Evolutionary conservation across 1,139 yeast species (phyloP).

Genomic region (Schwanniomyces etchellsii): DNA sequence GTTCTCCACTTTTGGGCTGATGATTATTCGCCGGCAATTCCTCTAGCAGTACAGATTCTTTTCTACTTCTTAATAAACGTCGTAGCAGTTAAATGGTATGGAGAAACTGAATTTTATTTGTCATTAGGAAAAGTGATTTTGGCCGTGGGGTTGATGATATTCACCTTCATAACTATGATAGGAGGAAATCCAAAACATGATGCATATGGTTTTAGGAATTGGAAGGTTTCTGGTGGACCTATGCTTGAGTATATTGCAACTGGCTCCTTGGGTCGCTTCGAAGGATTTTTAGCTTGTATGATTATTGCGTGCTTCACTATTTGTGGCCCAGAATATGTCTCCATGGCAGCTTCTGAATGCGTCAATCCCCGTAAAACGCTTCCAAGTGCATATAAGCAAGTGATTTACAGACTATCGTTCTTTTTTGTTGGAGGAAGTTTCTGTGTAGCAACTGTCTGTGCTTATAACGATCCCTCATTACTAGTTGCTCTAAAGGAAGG

Average conservation of each 20-base stretch:
- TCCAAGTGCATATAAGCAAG: constrained; percentile 28
- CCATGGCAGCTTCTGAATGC: constrained; percentile 18
- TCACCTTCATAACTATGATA: constrained; percentile 77
- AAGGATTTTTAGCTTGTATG: constrained; percentile 53
- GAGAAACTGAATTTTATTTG: constrained; percentile 79
- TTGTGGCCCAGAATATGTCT: constrained; percentile 17
- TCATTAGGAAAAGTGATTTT: constrained; percentile 67
- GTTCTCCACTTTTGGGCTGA: constrained; percentile 76
- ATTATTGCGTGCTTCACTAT: constrained; percentile 16
- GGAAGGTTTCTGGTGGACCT: constrained; percentile 45
- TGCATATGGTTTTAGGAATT: constrained; percentile 62
- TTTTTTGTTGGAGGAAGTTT: constrained; percentile 29
- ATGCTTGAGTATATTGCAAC: constrained; percentile 50
- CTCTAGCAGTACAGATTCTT: constrained; percentile 56
- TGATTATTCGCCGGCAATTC: constrained; percentile 65
- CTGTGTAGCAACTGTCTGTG: constrained; percentile 30
- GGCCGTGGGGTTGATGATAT: constrained; percentile 65
- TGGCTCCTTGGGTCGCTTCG: constrained; percentile 61
- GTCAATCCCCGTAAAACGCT: constrained; percentile 26
- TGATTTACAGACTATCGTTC: constrained; percentile 24
- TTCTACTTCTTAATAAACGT: constrained; percentile 60
- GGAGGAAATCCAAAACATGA: constrained; percentile 75
- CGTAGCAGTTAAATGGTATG: constrained; percentile 68
- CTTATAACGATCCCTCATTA: constrained; percentile 23
- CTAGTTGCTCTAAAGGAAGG: constrained; percentile 23